Base-by-base conservation (phyloP, 305 asterid species). In the Stenogyne calaminthoides region DNA sequence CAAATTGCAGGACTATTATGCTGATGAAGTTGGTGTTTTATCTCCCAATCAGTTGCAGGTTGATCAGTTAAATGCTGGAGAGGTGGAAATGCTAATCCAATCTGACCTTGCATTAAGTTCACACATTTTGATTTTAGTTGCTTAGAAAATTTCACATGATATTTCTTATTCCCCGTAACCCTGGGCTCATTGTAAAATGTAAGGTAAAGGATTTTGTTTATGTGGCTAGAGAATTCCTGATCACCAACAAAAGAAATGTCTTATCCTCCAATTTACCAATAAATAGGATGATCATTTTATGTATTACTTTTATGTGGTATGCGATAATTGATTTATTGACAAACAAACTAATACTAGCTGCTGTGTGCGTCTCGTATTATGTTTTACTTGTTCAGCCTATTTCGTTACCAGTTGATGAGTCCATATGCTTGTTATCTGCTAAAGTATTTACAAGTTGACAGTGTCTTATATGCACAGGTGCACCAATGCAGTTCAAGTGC, bases 21-120 rank as follows among this genome's bases (percentile, higher is more conserved):
- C 94, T 77, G 99, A 95, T 89, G 99, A 95, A 84, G 77, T 95
- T 76, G 99, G 99, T 69, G 96, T 95, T 74, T 83, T 95, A 82
- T 92, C 98, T 78, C 98, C 98, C 64, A 88, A 47, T 80, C 99
- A 92, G 88, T 32, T 90, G 89, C 97, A 92, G 85, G 97, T 82
- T 83, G 88, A 87, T 69, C 84, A 85, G 81, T 80, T 95, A 72
- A 80, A 67, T 46, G 96, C 96, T 68, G 99, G 98, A 84, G 98
- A 95, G 99, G 99, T 95, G 84, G 63, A 71, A 69, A 67, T 61
- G 77, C 81, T 75, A 32, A 71, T 76, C 77, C 75, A 37, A 75
- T 64, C 73, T 66, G 39, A 18, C 68, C 42, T 65, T 73, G 37
- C 65, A 70, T 29, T 57, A 67, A 32, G 14, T 9, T 22, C 22